These are phyloP conservation scores for Aspergillus egyptiacus DNA, from an alignment of 495 filamentous ascomycete genomes.

Conservation along the genomic window DNA sequence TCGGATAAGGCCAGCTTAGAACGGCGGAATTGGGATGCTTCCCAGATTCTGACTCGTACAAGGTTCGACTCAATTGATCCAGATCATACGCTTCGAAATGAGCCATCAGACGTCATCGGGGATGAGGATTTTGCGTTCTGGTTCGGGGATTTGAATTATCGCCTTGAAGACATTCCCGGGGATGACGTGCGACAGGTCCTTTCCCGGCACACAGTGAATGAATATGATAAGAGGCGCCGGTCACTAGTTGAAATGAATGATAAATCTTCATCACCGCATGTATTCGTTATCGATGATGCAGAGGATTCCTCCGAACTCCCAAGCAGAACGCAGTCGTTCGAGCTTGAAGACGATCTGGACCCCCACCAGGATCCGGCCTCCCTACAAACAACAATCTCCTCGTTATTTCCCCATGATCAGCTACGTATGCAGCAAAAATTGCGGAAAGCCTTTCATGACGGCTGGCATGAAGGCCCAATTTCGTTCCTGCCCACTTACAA, in stretches of 20 bases:
- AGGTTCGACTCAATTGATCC: slow-evolving; percentile 66
- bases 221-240: slow-evolving; percentile 52
- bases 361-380: slow-evolving; percentile 53
- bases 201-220: slow-evolving; percentile 70
- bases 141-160: slow-evolving; percentile 96
- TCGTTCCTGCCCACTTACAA: slow-evolving; percentile 90
- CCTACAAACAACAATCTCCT: slow-evolving; percentile 78
- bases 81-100: slow-evolving; percentile 44
- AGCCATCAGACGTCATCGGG: slow-evolving; percentile 62
- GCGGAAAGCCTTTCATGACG: slow-evolving; percentile 77
- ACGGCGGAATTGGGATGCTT: slow-evolving; percentile 82
- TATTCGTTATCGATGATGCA: slow-evolving; percentile 10
- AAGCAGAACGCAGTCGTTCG: slow-evolving; percentile 14
- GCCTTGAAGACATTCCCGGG: slow-evolving; percentile 79
- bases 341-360: slow-evolving; percentile 36
- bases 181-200: slow-evolving; percentile 85
- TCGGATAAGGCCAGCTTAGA: slow-evolving; percentile 70
- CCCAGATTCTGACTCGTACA: slow-evolving; percentile 66
- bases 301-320: slow-evolving; percentile 8
- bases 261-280: slow-evolving; percentile 5
- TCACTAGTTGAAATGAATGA: slow-evolving; percentile 26
- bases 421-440: slow-evolving; percentile 65
- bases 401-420: slow-evolving; percentile 86
- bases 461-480: slow-evolving; percentile 87
- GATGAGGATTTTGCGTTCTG: slow-evolving; percentile 91